Evolutionary conservation across 2,329 filamentous ascomycete genomes (phyloP).

Genomic region (Ceratocystis colombiana): DNA sequence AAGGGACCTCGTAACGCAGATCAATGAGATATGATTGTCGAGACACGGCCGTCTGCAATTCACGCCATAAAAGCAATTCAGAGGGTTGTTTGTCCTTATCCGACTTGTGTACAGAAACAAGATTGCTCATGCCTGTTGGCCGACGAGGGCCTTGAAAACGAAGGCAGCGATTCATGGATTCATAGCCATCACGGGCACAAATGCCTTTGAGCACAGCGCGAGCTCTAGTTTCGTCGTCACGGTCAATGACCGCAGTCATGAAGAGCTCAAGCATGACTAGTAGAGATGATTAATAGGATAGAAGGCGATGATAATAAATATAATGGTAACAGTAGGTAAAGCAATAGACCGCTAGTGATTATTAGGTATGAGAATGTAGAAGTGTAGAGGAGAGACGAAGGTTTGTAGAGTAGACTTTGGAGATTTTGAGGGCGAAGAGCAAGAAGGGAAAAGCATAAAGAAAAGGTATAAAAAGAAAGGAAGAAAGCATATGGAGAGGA

Average conservation of each 20-base stretch:
- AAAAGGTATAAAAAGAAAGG: background rate
- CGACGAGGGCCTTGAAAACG: conserved; percentile 43
- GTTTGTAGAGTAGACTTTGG: too few relatives aligned
- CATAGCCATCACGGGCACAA: conserved; percentile 46
- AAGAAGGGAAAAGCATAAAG: background rate
- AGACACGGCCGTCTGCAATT: conserved; percentile 44
- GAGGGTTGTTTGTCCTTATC: conserved; percentile 28
- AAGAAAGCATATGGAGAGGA: background rate
- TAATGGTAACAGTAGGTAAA: background rate
- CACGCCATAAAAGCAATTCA: conserved; percentile 37
- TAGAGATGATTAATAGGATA: conserved; percentile 9
- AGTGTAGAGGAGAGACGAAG: too few relatives aligned
- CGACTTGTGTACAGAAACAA: conserved; percentile 31
- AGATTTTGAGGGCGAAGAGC: background rate
- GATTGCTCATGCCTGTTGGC: conserved; percentile 39
- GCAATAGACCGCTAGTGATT: background rate
- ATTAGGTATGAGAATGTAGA: background rate
- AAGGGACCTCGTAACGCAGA: conserved; percentile 44
- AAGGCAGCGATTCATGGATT: conserved; percentile 42
- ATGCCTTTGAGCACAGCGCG: conserved; percentile 47
- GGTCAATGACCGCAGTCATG: conserved; percentile 44
- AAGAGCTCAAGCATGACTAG: conserved; percentile 49
- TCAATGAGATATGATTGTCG: conserved; percentile 50
- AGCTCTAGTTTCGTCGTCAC: conserved; percentile 41
- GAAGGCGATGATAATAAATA: background rate